These are phyloP conservation scores for Scleromitrula shiraiana DNA, from an alignment of 2,329 filamentous ascomycete genomes.

Conservation along the genomic window DNA sequence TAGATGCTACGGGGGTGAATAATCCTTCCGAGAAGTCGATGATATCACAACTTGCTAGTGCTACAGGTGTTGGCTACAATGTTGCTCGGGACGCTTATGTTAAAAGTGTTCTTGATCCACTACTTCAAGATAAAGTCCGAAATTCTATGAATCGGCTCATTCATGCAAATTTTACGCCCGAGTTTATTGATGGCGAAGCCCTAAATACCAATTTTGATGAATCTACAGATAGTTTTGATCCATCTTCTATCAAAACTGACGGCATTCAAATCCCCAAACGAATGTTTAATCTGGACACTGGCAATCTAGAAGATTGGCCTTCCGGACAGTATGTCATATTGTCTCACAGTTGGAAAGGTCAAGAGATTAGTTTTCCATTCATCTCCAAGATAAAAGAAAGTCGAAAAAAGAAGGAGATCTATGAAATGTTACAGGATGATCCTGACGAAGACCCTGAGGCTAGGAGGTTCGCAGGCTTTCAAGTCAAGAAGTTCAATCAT, in stretches of 20 bases:
- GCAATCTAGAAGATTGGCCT: slow-evolving; percentile 25
- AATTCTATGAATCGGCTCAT: slow-evolving; percentile 14
- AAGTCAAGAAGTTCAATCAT: slow-evolving; percentile 11
- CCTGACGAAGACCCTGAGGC: slow-evolving; percentile 10
- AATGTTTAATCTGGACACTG: slow-evolving; percentile 32
- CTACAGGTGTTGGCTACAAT: slow-evolving; percentile 10
- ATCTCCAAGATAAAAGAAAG: slow-evolving; percentile 17
- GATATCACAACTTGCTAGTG: slow-evolving; percentile 10
- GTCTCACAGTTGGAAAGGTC: slow-evolving; percentile 32
- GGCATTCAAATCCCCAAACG: slow-evolving; percentile 20
- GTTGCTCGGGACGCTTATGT: slow-evolving; percentile 12
- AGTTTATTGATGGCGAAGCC: slow-evolving; percentile 7
- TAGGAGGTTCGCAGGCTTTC: slow-evolving; percentile 8
- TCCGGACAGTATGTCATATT: slow-evolving; percentile 31
- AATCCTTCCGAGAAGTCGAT: slow-evolving; percentile 12
- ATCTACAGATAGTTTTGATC: background rate
- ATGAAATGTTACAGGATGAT: slow-evolving; percentile 10
- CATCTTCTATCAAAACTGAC: slow-evolving; percentile 8
- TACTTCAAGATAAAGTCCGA: slow-evolving; percentile 12
- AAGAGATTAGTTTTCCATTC: slow-evolving; percentile 27
- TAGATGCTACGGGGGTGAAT: slow-evolving; percentile 9
- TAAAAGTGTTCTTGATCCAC: slow-evolving; percentile 11
- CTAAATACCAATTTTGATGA: slow-evolving; percentile 6
- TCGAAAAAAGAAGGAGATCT: slow-evolving; percentile 8
- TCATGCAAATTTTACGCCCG: slow-evolving; percentile 8